A percentile compares a stretch with the other conserved stretches of the same genome.
These are phyloP conservation scores for Chalaropsis thielavioides DNA, from an alignment of 2,329 filamentous ascomycete species.

Conservation along the genomic window DNA sequence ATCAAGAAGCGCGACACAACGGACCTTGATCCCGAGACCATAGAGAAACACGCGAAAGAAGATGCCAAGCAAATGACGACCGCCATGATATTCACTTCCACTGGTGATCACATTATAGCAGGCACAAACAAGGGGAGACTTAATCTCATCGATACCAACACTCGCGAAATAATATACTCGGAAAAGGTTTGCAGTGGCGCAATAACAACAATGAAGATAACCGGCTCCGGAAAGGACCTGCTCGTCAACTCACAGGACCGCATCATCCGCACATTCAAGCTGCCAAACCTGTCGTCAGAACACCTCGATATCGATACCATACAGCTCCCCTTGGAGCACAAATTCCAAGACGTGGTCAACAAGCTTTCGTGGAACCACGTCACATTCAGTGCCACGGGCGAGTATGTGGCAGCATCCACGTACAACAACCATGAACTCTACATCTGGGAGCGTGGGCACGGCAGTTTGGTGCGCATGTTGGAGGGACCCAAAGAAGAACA, in stretches of 20 bases:
- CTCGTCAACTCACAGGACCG: slow-evolving; percentile 89
- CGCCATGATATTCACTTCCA: slow-evolving; percentile 72
- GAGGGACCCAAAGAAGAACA: slow-evolving; percentile 95
- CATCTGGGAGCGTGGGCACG: slow-evolving; percentile 90
- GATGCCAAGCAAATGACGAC: slow-evolving; percentile 94
- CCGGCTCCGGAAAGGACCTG: slow-evolving; percentile 65
- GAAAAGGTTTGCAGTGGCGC: slow-evolving; percentile 77
- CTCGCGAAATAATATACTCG: slow-evolving; percentile 73
- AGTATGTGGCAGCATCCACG: slow-evolving; percentile 91
- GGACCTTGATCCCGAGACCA: slow-evolving; percentile 53
- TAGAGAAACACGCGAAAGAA: slow-evolving; percentile 76
- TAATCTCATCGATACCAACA: slow-evolving; percentile 79
- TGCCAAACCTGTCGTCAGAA: slow-evolving; percentile 58
- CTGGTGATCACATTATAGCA: slow-evolving; percentile 76
- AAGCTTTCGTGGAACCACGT: slow-evolving; percentile 93
- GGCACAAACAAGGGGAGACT: slow-evolving; percentile 93
- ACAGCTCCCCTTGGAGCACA: slow-evolving; percentile 84
- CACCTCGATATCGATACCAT: slow-evolving; percentile 73
- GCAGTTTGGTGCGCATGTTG: slow-evolving; percentile 88
- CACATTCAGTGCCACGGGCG: slow-evolving; percentile 82
- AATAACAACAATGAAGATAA: slow-evolving; percentile 75
- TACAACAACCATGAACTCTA: slow-evolving; percentile 99
- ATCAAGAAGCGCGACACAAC: slow-evolving; percentile 59
- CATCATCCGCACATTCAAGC: slow-evolving; percentile 80
- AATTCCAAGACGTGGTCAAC: slow-evolving; percentile 96